Conservation (phyloP, 2,329 filamentous ascomycete species). For the Lecanicillium sp. region DNA sequence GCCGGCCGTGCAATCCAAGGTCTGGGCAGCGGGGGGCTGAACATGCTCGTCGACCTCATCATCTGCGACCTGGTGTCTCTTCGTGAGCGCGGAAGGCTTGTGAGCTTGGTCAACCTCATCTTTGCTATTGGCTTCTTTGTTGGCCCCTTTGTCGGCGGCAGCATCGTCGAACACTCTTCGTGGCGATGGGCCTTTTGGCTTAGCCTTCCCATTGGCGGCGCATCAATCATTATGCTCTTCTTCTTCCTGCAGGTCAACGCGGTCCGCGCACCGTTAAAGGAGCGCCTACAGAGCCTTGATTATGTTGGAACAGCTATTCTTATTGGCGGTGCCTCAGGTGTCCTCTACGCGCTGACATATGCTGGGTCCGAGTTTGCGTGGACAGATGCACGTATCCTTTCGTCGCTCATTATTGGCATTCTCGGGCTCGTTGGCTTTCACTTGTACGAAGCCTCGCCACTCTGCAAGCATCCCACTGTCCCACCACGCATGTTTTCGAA, state of each 20-base stretch:
- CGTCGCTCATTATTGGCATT: constrained; percentile 25
- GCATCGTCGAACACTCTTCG: constrained; percentile 11
- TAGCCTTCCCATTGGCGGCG: constrained; percentile 26
- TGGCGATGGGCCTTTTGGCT: constrained; percentile 36
- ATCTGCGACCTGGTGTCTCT: constrained; percentile 36
- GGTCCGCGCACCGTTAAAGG: neutral
- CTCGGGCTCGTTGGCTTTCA: constrained; percentile 26
- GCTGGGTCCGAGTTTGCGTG: constrained; percentile 10
- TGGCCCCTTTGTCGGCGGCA: constrained; percentile 18
- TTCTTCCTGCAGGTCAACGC: constrained; percentile 10
- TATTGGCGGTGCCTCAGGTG: too few relatives aligned
- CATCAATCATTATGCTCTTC: constrained; percentile 6
- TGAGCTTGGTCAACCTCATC: constrained; percentile 22
- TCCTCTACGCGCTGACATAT: neutral
- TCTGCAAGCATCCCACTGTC: constrained; percentile 34
- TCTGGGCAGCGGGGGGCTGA: constrained; percentile 22
- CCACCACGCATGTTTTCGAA: constrained; percentile 1
- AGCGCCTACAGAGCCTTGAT: neutral
- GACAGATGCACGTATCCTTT: neutral
- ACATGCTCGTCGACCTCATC: constrained; percentile 17
- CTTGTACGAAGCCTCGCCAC: constrained; percentile 20
- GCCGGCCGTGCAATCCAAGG: constrained; percentile 39
- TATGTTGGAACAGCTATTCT: neutral
- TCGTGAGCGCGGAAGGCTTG: constrained; percentile 32
- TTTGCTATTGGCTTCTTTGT: constrained; percentile 21